phyloP scores from a whole-genome alignment of 257 asterid species.

The Solanum chilense region DNA sequence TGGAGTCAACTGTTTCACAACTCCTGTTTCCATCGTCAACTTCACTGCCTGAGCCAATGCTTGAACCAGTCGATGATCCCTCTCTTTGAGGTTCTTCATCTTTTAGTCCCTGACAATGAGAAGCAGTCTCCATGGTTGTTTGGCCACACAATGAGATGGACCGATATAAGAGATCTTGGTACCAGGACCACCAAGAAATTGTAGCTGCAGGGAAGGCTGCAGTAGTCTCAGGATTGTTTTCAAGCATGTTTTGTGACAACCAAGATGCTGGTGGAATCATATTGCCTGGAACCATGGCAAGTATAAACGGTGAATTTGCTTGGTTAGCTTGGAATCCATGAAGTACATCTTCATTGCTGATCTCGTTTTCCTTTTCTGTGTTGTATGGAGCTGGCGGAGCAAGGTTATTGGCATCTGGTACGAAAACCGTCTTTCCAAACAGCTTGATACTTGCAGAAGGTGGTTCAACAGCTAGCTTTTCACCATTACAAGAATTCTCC shows the following conservation, averaged over 20 bases:
- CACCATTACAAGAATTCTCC: conserved; percentile 24
- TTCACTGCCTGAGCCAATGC: background rate
- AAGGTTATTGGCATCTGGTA: conserved; percentile 24
- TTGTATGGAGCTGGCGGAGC: conserved; percentile 10
- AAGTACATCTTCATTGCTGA: background rate
- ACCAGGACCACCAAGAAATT: conserved; percentile 42
- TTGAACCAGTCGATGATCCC: conserved; percentile 13
- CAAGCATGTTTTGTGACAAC: conserved; percentile 14
- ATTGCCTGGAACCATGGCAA: conserved; percentile 17
- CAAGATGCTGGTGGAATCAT: conserved; percentile 10
- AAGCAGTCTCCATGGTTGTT: background rate
- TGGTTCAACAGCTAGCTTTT: conserved; percentile 19
- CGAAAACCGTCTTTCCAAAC: conserved; percentile 57
- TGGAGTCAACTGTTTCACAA: conserved; percentile 14
- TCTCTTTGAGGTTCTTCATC: conserved; percentile 14
- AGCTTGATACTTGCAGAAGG: conserved; percentile 40
- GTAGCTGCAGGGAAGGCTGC: conserved; percentile 6
- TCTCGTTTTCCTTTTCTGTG: conserved; percentile 4
- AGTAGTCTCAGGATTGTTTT: conserved; percentile 7
- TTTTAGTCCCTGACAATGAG: background rate
- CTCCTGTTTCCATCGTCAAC: conserved; percentile 3
- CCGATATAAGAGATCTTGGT: conserved; percentile 22
- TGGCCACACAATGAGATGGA: conserved; percentile 15
- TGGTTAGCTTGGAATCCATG: conserved; percentile 4
- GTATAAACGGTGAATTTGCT: conserved; percentile 15